Base-by-base conservation (phyloP, 805 yeast genomes). In the Candida caryicola region DNA sequence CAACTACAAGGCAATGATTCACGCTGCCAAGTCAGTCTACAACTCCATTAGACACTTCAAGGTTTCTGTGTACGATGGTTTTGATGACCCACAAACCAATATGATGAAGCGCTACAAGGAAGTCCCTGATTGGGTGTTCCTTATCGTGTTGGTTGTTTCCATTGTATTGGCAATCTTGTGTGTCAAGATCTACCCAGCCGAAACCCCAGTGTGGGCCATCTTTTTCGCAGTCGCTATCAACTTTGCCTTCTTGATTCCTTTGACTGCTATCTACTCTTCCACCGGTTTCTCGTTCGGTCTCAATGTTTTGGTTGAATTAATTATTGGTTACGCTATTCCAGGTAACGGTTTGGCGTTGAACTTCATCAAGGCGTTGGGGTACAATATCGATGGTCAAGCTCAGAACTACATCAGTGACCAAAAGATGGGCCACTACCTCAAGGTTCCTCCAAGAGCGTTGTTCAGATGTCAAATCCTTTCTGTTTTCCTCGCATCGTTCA, bases 171-270 rank as follows among this genome's bases (percentile, higher is more conserved):
- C 64, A 3, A 54, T 64, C 12, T 29, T 55, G 2, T 59, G 65
- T 35, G 64, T 60, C 10, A 29, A 49, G 32, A 35, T 60, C 9
- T 64, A 58, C 31, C 69, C 70, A 3, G 63, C 60, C 2, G 60
- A 76, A 34, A 75, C 82, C 4, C 82, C 83, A 14, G 76, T 77
- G 17, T 79, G 84, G 83, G 73, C 76, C 18, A 62, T 79, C 29
- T 72, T 78, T 60, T 69, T 79, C 44, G 69, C 76, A 4, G 49
- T 77, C 28, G 79, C 66, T 17, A 59, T 79, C 29, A 77, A 76
- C 45, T 57, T 71, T 30, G 58, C 72, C 3, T 76, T 78, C 44
- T 60, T 77, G 46, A 61, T 78, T 29, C 82, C 82, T 31, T 55
- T 77, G 27, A 64, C 74, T n/a, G 59, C 74, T 4, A 52, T 79